These are phyloP conservation scores for Aegilops tauschii DNA, from an alignment of 176 grass and related monocot genomes.

Conservation along the genomic window DNA sequence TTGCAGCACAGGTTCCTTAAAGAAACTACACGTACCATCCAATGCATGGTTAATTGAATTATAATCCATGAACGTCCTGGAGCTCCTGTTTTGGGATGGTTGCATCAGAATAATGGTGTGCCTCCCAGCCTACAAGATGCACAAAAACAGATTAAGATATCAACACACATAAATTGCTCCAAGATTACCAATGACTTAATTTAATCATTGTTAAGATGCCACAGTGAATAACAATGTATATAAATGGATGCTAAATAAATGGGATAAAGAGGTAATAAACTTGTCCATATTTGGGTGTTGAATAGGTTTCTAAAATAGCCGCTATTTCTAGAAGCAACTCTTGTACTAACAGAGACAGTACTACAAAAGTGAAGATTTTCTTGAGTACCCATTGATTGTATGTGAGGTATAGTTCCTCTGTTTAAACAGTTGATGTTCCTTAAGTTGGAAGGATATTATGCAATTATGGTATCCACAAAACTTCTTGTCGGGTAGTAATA, in stretches of 20 bases:
- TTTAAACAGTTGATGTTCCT: not conserved
- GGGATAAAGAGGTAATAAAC: not conserved
- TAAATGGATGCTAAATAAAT: not conserved
- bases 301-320: not conserved
- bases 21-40: conserved; percentile 69
- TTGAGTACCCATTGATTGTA: not conserved
- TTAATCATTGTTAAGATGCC: not conserved
- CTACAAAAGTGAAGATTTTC: not conserved
- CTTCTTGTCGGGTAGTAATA: not conserved
- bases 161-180: not conserved
- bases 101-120: conserved; percentile 99
- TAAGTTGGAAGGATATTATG: not conserved
- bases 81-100: conserved; percentile 74
- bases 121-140: conserved; percentile 69
- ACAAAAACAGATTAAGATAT: conserved; percentile 18
- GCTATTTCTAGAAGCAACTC: not conserved
- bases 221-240: not conserved
- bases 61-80: conserved; percentile 93
- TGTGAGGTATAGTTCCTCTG: not conserved
- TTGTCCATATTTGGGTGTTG: not conserved
- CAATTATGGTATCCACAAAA: conserved; percentile 18
- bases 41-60: conserved; percentile 91
- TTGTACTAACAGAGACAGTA: not conserved
- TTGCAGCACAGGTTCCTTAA: not conserved
- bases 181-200: not conserved